Base-by-base conservation (phyloP, 345 rosid genomes). In the Hevea brasiliensis region DNA sequence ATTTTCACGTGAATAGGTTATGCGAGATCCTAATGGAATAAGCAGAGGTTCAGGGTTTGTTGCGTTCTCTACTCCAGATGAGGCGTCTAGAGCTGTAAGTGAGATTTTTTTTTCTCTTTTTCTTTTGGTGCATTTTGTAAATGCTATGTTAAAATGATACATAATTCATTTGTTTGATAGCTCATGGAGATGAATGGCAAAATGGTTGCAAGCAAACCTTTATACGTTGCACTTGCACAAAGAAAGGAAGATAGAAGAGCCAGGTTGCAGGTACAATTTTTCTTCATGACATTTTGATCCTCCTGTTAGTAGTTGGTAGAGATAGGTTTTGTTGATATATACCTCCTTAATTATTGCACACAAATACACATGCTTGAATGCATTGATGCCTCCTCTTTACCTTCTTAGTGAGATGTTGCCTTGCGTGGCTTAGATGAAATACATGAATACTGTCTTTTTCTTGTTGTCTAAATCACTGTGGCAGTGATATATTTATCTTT, bases 161-260 rank as follows among this genome's bases (percentile, higher is more conserved):
- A 27, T 66, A n/a, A 29, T 21, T 17, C 24, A 1, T 66, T 55
- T 40, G 61, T 45, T 72, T 74, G 65, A 63, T 77, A 88, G 92
- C 85, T 89, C 6, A 0, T 70, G 60, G 97, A 92, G 90, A 95
- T 95, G 99, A 87, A 88, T 77, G 94, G 97, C 55, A 95, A 91
- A 82, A 95, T 95, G 92, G 81, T 95, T 64, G 87, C 82, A 72
- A 87, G 89, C 84, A 92, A 95, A 81, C 99, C 97, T 0, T 84
- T 95, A 23, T 95, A 91, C 84, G 99, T 92, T 35, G 99, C 98
- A n/a, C 92, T 87, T 79, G 99, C 99, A n/a, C 98, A 95, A 57
- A 76, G 96, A 63, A 95, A 92, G 74, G 99, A 92, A 85, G 98
- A 94, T 72, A 84, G 99, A 79, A 87, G 93, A 80, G 96, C 98